Conservation (phyloP, 2,329 filamentous ascomycete genomes). For the Hypoxylon rubiginosum region DNA sequence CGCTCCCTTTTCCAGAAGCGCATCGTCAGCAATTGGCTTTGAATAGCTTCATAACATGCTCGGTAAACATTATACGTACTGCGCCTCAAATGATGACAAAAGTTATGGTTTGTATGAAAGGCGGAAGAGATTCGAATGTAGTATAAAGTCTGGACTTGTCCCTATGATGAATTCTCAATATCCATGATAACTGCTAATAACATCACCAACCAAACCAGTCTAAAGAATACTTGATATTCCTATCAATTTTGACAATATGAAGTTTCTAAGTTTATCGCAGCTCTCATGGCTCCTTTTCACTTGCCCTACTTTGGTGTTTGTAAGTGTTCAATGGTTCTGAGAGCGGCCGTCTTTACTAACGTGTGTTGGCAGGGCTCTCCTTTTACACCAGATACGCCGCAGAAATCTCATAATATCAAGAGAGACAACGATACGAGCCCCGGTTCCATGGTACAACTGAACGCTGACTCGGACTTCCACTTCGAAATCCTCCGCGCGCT, state of each 20-base stretch:
- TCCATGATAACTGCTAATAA: background rate
- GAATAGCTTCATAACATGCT: conserved; percentile 7
- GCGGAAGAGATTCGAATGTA: conserved; percentile 3
- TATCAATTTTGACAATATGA: too few species aligned
- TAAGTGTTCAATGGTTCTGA: conserved; percentile 14
- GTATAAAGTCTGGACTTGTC: conserved; percentile 4
- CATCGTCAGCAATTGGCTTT: too few species aligned
- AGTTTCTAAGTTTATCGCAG: conserved; percentile 6
- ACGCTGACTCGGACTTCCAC: conserved; percentile 44
- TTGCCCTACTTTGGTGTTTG: conserved; percentile 25
- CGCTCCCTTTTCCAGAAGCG: conserved; percentile 12
- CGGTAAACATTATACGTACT: background rate
- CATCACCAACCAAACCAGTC: background rate
- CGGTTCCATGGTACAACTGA: conserved; percentile 43
- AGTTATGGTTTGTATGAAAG: too few species aligned
- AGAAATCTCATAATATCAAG: conserved; percentile 3
- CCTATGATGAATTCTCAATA: background rate
- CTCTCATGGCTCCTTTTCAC: conserved; percentile 10
- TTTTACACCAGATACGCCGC: conserved; percentile 4
- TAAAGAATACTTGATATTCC: background rate
- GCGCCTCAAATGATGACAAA: conserved; percentile 2
- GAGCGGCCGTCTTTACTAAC: conserved; percentile 10
- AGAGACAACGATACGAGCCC: conserved; percentile 28
- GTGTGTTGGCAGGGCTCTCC: conserved; percentile 4
- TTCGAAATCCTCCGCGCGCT: conserved; percentile 47